Percentiles rank a stretch among this genome's conserved stretches.
Conservation (phyloP, 192 early-diverging fungal genomes). For the Dispira simplex region DNA sequence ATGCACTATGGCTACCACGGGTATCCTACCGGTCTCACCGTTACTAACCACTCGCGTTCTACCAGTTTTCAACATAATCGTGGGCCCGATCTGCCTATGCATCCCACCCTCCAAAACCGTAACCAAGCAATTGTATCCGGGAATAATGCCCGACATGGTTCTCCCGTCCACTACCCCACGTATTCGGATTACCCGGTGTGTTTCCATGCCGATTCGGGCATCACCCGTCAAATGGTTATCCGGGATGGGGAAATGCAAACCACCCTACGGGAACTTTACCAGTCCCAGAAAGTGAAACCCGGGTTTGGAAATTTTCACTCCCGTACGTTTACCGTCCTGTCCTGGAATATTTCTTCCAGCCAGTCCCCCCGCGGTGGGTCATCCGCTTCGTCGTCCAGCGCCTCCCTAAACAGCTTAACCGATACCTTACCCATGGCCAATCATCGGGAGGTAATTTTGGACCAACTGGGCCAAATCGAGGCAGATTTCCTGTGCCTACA, state of each 20-base stretch:
- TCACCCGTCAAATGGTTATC: constrained; percentile 6
- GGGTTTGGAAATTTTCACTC: constrained; percentile 5
- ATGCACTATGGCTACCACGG: not conserved
- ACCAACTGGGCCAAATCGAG: constrained; percentile 6
- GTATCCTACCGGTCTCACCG: not conserved
- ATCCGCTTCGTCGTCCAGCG: not conserved
- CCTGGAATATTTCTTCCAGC: constrained; percentile 1
- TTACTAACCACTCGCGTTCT: not conserved
- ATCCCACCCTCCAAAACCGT: constrained; percentile 7
- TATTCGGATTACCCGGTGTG: not conserved
- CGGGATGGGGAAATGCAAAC: constrained; percentile 5
- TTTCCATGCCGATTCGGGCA: not conserved
- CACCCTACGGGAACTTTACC: constrained; percentile 2
- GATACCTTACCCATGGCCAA: not conserved
- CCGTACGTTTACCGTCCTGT: constrained; percentile 5
- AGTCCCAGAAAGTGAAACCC: not conserved
- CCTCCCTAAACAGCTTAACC: too few species aligned
- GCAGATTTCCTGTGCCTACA: constrained; percentile 6
- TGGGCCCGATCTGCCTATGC: not conserved
- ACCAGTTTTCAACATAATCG: not conserved
- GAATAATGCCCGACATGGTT: not conserved
- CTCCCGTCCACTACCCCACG: not conserved
- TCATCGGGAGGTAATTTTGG: not conserved
- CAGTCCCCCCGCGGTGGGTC: not conserved
- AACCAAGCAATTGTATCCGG: constrained; percentile 1